Evolutionary conservation across 2,329 filamentous ascomycete species (phyloP), one percentile per base, ranked within the genome.

Genomic region (Fusarium sp.): DNA sequence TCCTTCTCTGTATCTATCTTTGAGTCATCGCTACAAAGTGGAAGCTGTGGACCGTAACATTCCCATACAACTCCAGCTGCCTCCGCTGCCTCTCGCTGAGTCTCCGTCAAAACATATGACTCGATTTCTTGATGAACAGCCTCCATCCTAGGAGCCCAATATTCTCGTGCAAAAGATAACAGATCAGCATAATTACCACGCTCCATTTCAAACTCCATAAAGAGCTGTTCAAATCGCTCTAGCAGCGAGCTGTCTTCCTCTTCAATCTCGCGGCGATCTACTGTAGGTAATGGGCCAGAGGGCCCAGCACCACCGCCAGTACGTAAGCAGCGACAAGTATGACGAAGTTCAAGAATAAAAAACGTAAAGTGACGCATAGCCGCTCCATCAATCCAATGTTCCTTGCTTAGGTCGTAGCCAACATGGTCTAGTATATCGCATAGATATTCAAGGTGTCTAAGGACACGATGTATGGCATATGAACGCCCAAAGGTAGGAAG

Each of bases 1-100:
- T 48, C 45, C 0, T 3, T 22, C 9, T 28, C 26, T 3, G 0
- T 0, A 22, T 10, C 17, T 6, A 3, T 3, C 8, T 0, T 9
- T 13, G 9, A 13, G 8, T 1, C 15, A 26, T 14, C 5, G 3
- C 5, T 1, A 5, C 24, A 20, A 0, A 7, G 22, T 10, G 44
- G 18, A 47, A 22, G 13, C 3, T 8, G 45, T 3, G 45, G 45
- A 0, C 45, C 26, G 12, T 28, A 6, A 28, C 9, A 22, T 15
- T 48, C 20, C 45, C 45, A 48, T 1, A 22, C 26, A 8, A 48
- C 26, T 22, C 26, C 45, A 22, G 0, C 6, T 4, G 1, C 45
- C 20, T 48, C 45, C 0, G 45, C 45, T 48, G 4, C 3, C 13
- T 48, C 9, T 48, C 0, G 4, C 1, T 48, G 45, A 48, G 20